Conservation (phyloP, 805 yeast genomes). For the Suhomyces prunicola region DNA sequence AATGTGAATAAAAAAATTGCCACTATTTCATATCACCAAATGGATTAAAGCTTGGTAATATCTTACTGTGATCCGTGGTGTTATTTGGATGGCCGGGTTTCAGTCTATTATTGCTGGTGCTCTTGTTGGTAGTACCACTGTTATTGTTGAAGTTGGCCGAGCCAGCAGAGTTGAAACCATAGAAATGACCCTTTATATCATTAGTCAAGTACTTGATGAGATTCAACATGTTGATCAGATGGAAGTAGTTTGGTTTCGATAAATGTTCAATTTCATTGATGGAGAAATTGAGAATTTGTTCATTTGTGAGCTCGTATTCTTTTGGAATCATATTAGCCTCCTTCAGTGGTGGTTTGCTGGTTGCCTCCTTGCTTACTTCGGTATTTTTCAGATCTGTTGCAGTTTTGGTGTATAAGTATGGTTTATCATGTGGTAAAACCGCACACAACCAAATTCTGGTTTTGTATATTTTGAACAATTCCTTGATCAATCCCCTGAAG, state of each 20-base stretch:
- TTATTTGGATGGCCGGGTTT: background rate
- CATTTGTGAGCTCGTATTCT: conserved; percentile 39
- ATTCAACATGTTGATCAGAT: conserved; percentile 47
- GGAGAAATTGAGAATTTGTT: conserved; percentile 40
- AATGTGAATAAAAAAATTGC: background rate
- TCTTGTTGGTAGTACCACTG: background rate
- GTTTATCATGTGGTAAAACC: conserved; percentile 39
- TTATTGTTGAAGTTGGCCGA: background rate
- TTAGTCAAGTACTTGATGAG: conserved; percentile 42
- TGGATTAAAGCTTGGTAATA: conserved; percentile 25
- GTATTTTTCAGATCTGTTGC: conserved; percentile 2
- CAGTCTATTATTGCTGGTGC: background rate
- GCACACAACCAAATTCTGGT: conserved; percentile 50
- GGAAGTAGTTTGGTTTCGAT: conserved; percentile 47
- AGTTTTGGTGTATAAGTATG: conserved; percentile 24
- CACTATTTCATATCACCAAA: conserved; percentile 17
- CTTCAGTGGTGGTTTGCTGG: background rate
- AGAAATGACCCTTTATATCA: conserved; percentile 42
- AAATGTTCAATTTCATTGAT: conserved; percentile 43
- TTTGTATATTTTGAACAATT: conserved; percentile 43
- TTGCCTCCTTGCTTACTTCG: conserved; percentile 5
- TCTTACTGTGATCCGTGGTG: conserved; percentile 7
- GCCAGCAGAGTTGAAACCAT: conserved; percentile 31
- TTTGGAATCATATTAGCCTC: conserved; percentile 22
- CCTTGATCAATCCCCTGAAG: conserved; percentile 42